Evolutionary conservation across 495 filamentous ascomycete species (phyloP).

Genomic region (Parmelia sp.): DNA sequence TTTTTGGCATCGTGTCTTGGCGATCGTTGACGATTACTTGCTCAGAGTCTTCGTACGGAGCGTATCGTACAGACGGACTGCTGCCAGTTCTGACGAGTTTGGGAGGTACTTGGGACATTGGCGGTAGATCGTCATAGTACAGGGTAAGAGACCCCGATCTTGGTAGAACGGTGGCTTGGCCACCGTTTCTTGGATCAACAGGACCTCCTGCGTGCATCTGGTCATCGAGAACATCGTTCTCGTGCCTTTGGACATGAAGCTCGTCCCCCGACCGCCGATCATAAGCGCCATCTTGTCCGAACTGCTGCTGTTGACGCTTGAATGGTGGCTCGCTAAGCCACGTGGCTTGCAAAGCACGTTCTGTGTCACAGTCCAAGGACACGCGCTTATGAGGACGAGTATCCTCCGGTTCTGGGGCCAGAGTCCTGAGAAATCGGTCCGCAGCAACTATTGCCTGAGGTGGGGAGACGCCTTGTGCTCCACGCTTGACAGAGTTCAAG

Average conservation of each 20-base stretch:
- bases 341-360: not conserved
- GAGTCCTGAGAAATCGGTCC: slow-evolving; percentile 38
- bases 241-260: not conserved
- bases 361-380: slow-evolving; percentile 9
- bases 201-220: not conserved
- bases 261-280: slow-evolving; percentile 9
- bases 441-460: slow-evolving; percentile 32
- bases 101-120: slow-evolving; percentile 7
- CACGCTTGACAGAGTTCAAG: slow-evolving; percentile 17
- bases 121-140: not conserved
- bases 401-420: slow-evolving; percentile 27
- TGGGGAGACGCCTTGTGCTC: slow-evolving; percentile 6
- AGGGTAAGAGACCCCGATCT: slow-evolving; percentile 1
- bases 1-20: slow-evolving; percentile 4
- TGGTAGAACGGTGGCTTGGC: not conserved
- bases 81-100: not conserved
- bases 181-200: slow-evolving; percentile 4
- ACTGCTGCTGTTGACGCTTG: slow-evolving; percentile 5
- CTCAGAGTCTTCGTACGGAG: slow-evolving; percentile 15
- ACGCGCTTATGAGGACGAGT: not conserved
- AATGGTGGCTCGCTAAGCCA: slow-evolving; percentile 13
- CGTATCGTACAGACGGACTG: slow-evolving; percentile 9
- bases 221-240: not conserved
- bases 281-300: slow-evolving; percentile 15
- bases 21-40: slow-evolving; percentile 12